Evolutionary conservation across 345 rosid genomes (phyloP), one percentile per base, ranked within the genome.

Genomic region (Euphorbia pulcherrima): DNA sequence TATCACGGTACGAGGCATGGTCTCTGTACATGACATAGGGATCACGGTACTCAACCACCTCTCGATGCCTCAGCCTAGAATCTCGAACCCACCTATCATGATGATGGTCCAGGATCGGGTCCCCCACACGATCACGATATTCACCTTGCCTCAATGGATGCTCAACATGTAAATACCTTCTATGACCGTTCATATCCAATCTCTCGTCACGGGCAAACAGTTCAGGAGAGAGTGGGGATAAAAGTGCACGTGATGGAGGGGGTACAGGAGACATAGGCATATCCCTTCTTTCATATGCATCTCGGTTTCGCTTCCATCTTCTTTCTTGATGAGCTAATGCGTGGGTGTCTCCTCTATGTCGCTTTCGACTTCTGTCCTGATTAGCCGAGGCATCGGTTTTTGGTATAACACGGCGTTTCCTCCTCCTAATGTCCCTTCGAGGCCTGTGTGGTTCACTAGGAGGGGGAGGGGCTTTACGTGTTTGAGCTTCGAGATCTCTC

Each of bases 281-380:
- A 14, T 54, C 60, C 67, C 68, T 65, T 41, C 68, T 65, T 41
- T 16, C 60, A 61, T 44, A 66, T 60, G 39, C 55, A 60, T 71
- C 50, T 30, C 62, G 50, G 24, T 3, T 26, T 17, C 24, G 56
- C 53, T 61, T 35, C 72, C 72, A 11, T 3, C 18, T 17, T 41
- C 58, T 16, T 16, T 61, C 48, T 50, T 24, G 50, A 61, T 61
- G 28, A 1, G 9, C 9, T 37, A 61, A 61, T 8, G 16, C 41
- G 20, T 4, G 48, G 29, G 44, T 61, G 37, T 61, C 65, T 20
- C 24, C n/a, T 48, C 17, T 30, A 0, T 23, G 62, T 21, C 13
- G 5, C 39, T 75, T 52, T 41, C 28, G 40, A 14, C 58, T 46
- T 44, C 53, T 47, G n/a, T 46, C 44, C 24, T 3, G 64, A 58